These are phyloP conservation scores for Clonostachys chloroleuca DNA, from an alignment of 2,329 filamentous ascomycete species.

Conservation along the genomic window DNA sequence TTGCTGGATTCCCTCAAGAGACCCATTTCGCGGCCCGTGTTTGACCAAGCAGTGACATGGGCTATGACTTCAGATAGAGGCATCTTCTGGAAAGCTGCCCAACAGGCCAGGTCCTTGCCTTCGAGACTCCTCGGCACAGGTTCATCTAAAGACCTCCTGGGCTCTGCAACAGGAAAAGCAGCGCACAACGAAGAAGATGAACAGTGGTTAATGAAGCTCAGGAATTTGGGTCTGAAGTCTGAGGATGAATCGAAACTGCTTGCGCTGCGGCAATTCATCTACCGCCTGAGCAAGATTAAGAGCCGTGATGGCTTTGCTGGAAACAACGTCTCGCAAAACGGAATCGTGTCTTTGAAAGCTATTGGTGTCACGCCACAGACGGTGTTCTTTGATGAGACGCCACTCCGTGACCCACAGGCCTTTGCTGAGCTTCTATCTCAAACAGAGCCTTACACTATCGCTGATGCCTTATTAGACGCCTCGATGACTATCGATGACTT, in stretches of 20 bases:
- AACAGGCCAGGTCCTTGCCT: constrained; percentile 58
- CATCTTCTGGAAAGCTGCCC: constrained; percentile 79
- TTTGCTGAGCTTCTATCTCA: constrained; percentile 21
- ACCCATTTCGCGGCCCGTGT: constrained; percentile 72
- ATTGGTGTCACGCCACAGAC: constrained; percentile 80
- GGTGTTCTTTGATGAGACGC: constrained; percentile 83
- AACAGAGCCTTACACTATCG: constrained; percentile 66
- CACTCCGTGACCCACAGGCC: constrained; percentile 37
- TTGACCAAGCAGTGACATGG: constrained; percentile 86
- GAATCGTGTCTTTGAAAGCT: constrained; percentile 66
- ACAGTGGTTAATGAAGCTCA: constrained; percentile 80
- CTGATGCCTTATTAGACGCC: constrained; percentile 86
- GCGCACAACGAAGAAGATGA: constrained; percentile 89
- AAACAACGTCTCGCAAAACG: constrained; percentile 8
- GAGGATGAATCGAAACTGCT: constrained; percentile 92
- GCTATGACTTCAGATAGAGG: constrained; percentile 76
- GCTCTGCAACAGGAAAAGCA: constrained; percentile 56
- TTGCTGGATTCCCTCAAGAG: constrained; percentile 80
- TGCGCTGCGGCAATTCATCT: constrained; percentile 84
- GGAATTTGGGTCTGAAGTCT: constrained; percentile 73
- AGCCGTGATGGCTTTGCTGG: constrained; percentile 42
- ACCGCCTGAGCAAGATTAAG: constrained; percentile 74
- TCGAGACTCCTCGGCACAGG: constrained; percentile 58
- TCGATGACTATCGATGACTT: constrained; percentile 80
- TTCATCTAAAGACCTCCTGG: constrained; percentile 50